Conservation (phyloP, 2,329 filamentous ascomycete genomes). For the Thelonectria blattea region DNA sequence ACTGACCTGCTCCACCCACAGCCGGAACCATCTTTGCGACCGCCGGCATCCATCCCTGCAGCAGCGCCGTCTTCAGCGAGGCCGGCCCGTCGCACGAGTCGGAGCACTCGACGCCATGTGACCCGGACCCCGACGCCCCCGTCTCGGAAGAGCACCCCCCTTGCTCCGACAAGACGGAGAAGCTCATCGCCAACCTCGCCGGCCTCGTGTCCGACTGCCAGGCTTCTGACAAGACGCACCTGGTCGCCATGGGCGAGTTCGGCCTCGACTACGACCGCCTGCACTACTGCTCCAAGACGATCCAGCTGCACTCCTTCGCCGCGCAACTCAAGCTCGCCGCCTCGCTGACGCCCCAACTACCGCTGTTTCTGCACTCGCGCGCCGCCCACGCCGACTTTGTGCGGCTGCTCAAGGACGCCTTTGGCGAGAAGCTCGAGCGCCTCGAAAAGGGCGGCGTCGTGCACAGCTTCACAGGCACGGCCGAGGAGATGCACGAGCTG, state of each 20-base stretch:
- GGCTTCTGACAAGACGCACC: slow-evolving; percentile 45
- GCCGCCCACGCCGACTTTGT: slow-evolving; percentile 89
- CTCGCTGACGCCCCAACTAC: slow-evolving; percentile 72
- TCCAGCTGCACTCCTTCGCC: slow-evolving; percentile 85
- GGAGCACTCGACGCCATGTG: slow-evolving; percentile 59
- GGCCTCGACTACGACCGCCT: slow-evolving; percentile 96
- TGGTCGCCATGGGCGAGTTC: slow-evolving; percentile 91
- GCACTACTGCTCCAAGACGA: slow-evolving; percentile 77
- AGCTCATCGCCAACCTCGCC: slow-evolving; percentile 66
- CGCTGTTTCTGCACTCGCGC: slow-evolving; percentile 90
- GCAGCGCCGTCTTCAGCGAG: slow-evolving; percentile 76
- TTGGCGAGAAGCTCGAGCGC: slow-evolving; percentile 64
- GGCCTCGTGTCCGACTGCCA: slow-evolving; percentile 67
- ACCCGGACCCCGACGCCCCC: slow-evolving; percentile 56
- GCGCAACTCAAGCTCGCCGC: slow-evolving; percentile 81
- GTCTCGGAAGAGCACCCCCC: slow-evolving; percentile 56
- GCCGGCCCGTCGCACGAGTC: slow-evolving; percentile 51
- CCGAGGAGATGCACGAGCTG: slow-evolving; percentile 82
- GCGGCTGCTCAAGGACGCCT: slow-evolving; percentile 65
- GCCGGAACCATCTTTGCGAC: slow-evolving; percentile 87
- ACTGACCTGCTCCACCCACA: slow-evolving; percentile 42
- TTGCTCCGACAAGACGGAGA: slow-evolving; percentile 51
- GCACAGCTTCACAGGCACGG: slow-evolving; percentile 91
- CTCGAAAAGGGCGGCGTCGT: slow-evolving; percentile 83
- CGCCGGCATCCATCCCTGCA: slow-evolving; percentile 93